phyloP scores from a whole-genome alignment of 345 rosid genomes.

The Aquilaria yunnanensis region DNA sequence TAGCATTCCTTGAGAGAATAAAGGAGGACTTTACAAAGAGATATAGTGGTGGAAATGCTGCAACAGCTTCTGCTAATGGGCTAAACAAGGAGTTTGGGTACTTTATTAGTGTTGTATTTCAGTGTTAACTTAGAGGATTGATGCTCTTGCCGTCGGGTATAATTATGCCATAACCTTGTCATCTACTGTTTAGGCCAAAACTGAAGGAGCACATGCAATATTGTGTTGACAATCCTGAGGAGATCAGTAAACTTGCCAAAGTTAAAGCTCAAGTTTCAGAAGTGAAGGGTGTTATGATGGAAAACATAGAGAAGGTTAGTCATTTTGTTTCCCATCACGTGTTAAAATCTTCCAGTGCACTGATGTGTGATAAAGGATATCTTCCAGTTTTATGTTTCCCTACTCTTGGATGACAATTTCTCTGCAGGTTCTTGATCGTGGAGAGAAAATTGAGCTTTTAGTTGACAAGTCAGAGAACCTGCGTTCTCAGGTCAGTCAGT shows the following conservation, averaged over 20 bases:
- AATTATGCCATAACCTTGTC: neutral
- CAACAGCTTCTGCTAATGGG: constrained; percentile 41
- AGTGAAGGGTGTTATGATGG: constrained; percentile 95
- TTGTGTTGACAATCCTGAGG: constrained; percentile 73
- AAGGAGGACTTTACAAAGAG: constrained; percentile 47
- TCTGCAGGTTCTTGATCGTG: constrained; percentile 67
- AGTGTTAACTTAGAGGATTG: neutral
- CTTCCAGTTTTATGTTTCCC: neutral
- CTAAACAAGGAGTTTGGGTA: constrained; percentile 55
- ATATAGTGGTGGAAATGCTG: constrained; percentile 52
- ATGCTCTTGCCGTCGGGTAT: neutral
- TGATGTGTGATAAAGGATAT: neutral
- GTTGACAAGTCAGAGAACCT: constrained; percentile 78
- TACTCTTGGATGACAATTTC: neutral
- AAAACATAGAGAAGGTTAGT: constrained; percentile 79
- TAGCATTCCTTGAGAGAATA: constrained; percentile 55
- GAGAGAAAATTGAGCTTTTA: constrained; percentile 72
- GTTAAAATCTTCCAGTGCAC: neutral
- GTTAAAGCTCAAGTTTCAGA: constrained; percentile 90
- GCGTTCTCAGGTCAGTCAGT: constrained; percentile 51
- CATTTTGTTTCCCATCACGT: neutral
- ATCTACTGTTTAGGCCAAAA: constrained; percentile 33
- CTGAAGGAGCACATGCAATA: constrained; percentile 67
- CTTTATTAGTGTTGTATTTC: neutral
- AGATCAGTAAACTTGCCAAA: constrained; percentile 71